Evolutionary conservation across 352 stramenopile species (phyloP).

Genomic region (Saprolegnia diclina): DNA sequence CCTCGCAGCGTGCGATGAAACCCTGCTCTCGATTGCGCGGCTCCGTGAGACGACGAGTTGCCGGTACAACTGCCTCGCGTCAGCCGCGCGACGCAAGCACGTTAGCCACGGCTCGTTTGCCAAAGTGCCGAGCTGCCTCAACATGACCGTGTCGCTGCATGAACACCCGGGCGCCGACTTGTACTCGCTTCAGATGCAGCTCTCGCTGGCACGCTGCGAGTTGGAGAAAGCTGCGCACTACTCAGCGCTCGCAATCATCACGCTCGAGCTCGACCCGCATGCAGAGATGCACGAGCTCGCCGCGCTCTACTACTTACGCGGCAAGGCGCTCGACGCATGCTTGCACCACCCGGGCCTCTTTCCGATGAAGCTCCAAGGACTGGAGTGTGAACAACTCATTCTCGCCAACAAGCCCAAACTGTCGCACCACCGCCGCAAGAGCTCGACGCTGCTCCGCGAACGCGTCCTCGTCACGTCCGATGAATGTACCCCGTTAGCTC

Average conservation of each 20-base stretch:
- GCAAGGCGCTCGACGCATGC: slow-evolving; percentile 9
- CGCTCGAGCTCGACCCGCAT: slow-evolving; percentile 5
- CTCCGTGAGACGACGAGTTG: not conserved
- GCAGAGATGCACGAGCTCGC: not conserved
- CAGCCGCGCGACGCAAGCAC: not conserved
- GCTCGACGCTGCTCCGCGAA: not conserved
- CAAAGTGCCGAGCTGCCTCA: not conserved
- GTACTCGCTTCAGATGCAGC: slow-evolving; percentile 6
- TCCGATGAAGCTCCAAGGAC: slow-evolving; percentile 21
- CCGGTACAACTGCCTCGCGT: not conserved
- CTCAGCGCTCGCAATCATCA: slow-evolving; percentile 19
- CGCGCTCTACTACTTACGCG: slow-evolving; percentile 14
- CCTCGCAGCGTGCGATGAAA: not conserved
- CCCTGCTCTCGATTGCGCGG: not conserved
- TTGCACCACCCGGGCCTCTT: slow-evolving; percentile 1
- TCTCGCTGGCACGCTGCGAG: not conserved
- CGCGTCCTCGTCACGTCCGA: not conserved
- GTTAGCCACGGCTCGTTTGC: slow-evolving; percentile 15
- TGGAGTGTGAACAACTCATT: slow-evolving; percentile 19
- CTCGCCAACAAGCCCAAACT: not conserved
- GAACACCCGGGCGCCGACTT: slow-evolving; percentile 3
- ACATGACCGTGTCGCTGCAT: not conserved
- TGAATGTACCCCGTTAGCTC: slow-evolving; percentile 14
- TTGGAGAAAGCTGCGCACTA: slow-evolving; percentile 22
- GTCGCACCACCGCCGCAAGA: slow-evolving; percentile 7